phyloP scores from a whole-genome alignment of 352 stramenopile species.

The Blastocystis sp. region DNA sequence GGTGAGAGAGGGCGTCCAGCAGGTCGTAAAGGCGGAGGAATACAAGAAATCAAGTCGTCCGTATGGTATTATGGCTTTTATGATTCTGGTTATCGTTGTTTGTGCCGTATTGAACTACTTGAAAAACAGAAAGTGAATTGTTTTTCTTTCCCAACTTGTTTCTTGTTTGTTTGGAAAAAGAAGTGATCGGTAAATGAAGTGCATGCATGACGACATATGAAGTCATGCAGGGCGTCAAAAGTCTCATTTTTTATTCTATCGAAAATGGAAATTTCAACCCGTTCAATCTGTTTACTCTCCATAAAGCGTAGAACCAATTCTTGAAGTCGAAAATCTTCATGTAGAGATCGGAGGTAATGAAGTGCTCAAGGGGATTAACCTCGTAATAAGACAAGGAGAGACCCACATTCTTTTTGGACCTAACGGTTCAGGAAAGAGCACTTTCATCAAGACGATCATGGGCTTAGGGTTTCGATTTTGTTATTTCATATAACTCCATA shows the following conservation, averaged over 20 bases:
- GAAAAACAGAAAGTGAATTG: background rate
- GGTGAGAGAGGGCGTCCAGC: constrained; percentile 91
- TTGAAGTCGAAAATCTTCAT: constrained; percentile 24
- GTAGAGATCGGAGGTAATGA: constrained; percentile 47
- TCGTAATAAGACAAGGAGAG: constrained; percentile 16
- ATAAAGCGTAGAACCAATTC: constrained; percentile 18
- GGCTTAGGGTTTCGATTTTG: background rate
- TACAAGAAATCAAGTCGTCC: constrained; percentile 92
- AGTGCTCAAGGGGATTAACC: constrained; percentile 43
- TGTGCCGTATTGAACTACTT: constrained; percentile 77
- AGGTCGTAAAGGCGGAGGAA: constrained; percentile 96
- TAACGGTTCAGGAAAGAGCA: constrained; percentile 61
- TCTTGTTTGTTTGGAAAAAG: background rate
- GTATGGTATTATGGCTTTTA: constrained; percentile 79
- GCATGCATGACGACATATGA: background rate
- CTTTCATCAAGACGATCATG: constrained; percentile 59
- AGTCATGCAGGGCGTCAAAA: too few species aligned
- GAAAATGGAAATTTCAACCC: background rate
- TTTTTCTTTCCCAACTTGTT: background rate
- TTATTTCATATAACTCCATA: background rate
- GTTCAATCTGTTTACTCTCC: background rate
- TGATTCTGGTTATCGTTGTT: constrained; percentile 85
- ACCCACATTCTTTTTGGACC: constrained; percentile 59
- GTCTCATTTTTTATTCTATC: too few species aligned
- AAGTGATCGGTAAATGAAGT: background rate